Conservation (phyloP, 139 green algal species). For the Chlamydomonas sp. region DNA sequence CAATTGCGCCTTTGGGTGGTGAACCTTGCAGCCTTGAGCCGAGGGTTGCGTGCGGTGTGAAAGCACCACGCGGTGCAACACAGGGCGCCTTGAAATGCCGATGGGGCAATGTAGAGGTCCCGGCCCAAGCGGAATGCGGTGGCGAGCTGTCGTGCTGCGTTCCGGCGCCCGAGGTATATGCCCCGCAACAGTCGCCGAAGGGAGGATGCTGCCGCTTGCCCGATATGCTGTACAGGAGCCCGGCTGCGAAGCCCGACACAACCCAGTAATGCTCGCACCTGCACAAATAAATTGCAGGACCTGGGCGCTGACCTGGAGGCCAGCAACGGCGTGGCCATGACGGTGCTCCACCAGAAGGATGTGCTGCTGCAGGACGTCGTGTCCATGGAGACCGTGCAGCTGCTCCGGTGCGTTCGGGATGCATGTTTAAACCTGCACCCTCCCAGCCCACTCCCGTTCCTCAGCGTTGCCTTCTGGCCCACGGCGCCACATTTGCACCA, state of each 20-base stretch:
- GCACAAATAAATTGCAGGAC: neutral
- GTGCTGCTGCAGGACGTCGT: constrained; percentile 9
- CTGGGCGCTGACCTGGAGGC: constrained; percentile 16
- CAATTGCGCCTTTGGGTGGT: no score
- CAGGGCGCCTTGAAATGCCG: neutral
- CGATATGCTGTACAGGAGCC: neutral
- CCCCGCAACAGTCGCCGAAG: neutral
- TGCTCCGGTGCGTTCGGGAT: neutral
- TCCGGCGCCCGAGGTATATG: neutral
- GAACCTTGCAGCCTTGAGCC: no score
- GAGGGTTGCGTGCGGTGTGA: no score
- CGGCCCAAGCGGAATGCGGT: neutral
- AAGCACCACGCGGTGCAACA: no score
- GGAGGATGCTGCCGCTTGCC: neutral
- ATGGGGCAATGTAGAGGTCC: constrained; percentile 25
- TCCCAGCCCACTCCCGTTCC: neutral
- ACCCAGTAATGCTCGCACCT: no score
- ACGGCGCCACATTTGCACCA: no score
- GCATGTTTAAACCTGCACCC: neutral
- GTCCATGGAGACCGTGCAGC: constrained; percentile 10
- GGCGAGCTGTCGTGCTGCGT: constrained; percentile 34
- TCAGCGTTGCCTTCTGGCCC: no score
- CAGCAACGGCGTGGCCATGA: neutral
- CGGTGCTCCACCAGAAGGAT: constrained; percentile 9
- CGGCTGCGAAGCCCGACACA: no score